Evolutionary conservation across 352 stramenopile species (phyloP).

Genomic region (Phytophthora aleatoria): DNA sequence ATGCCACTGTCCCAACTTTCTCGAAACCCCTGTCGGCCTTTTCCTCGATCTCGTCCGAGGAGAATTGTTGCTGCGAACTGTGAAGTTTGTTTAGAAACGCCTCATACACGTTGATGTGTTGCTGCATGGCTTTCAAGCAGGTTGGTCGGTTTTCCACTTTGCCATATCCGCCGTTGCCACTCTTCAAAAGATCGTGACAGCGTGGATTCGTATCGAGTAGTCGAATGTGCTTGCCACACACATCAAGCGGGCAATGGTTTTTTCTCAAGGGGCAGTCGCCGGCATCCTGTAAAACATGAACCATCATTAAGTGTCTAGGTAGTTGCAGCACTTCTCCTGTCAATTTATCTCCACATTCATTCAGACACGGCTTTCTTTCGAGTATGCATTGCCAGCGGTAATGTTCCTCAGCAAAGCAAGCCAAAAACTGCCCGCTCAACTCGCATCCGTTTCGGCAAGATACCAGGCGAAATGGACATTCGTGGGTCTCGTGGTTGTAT

Average conservation of each 20-base stretch:
- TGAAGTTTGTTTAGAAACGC: conserved; percentile 6
- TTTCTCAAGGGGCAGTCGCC: conserved; percentile 51
- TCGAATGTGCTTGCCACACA: conserved; percentile 69
- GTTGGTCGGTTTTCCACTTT: conserved; percentile 5
- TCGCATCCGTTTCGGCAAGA: conserved; percentile 59
- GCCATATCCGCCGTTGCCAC: conserved; percentile 3
- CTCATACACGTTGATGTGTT: conserved; percentile 21
- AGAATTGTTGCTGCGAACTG: neutral
- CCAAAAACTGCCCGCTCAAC: conserved; percentile 43
- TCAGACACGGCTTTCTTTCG: conserved; percentile 48
- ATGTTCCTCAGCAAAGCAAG: conserved; percentile 59
- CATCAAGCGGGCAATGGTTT: conserved; percentile 54
- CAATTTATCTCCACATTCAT: conserved; percentile 20
- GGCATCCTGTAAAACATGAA: conserved; percentile 47
- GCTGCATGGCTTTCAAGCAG: conserved; percentile 20
- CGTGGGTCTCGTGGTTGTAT: conserved; percentile 57
- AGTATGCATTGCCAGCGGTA: conserved; percentile 72
- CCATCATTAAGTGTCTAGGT: conserved; percentile 45
- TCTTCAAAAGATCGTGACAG: conserved; percentile 23
- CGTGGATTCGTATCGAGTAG: conserved; percentile 41
- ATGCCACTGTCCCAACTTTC: conserved; percentile 4
- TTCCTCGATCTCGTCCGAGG: neutral
- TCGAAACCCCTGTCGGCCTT: neutral
- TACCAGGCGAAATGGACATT: conserved; percentile 59
- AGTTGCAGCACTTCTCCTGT: conserved; percentile 7